Conservation (phyloP, 441 rosid genomes). For the Sinapis alba region DNA sequence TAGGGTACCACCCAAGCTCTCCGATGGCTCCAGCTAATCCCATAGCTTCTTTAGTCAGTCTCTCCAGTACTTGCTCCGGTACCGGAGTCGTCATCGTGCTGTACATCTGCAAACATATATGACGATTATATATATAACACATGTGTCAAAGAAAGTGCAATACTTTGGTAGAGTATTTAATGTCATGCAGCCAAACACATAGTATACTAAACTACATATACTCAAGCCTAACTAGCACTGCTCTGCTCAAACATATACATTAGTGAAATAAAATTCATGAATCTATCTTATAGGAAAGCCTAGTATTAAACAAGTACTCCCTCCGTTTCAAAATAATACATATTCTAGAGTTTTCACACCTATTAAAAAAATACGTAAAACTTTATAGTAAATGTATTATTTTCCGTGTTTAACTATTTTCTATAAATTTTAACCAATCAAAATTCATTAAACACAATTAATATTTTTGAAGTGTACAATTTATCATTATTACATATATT, state of each 20-base stretch:
- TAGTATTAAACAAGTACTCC: not conserved
- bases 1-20: constrained; percentile 66
- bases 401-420: too few species aligned
- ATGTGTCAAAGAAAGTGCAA: not conserved
- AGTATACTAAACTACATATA: not conserved
- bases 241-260: not conserved
- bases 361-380: too few species aligned
- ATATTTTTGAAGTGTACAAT: too few species aligned
- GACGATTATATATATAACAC: not conserved
- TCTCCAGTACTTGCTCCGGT: constrained; percentile 48
- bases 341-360: too few species aligned
- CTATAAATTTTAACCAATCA: too few species aligned
- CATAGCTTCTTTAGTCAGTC: constrained; percentile 56
- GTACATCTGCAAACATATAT: constrained; percentile 41
- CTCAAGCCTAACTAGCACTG: not conserved
- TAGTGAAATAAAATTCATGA: too few species aligned
- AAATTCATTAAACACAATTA: too few species aligned
- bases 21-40: constrained; percentile 67
- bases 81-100: constrained; percentile 47
- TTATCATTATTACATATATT: too few species aligned
- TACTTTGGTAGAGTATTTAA: not conserved
- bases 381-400: too few species aligned
- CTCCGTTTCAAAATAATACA: too few species aligned
- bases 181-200: not conserved
- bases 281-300: too few species aligned